A percentile compares a stretch with the other conserved stretches of the same genome.
Evolutionary conservation across 441 rosid genomes (phyloP).

Genomic region (Mallotus japonicus): DNA sequence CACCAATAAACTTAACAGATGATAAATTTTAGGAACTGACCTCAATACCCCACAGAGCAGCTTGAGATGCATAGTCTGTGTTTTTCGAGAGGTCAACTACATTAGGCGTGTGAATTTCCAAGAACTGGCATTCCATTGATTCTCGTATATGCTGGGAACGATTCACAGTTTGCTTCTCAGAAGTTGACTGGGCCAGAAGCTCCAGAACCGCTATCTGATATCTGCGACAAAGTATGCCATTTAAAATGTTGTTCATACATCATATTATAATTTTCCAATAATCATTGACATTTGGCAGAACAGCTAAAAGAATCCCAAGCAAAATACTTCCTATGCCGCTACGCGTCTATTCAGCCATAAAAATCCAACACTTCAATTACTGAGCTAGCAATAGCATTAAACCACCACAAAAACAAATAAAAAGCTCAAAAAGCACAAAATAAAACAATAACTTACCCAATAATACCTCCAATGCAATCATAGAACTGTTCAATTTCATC

Average conservation of each 20-base stretch:
- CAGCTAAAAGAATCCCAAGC: too few relatives aligned
- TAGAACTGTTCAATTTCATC: slow-evolving; percentile 69
- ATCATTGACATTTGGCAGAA: too few relatives aligned
- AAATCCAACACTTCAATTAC: too few relatives aligned
- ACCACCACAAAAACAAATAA: background rate
- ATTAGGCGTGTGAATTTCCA: slow-evolving; percentile 70
- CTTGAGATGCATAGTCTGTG: slow-evolving; percentile 78
- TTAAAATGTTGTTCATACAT: background rate
- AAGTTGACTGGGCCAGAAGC: slow-evolving; percentile 62
- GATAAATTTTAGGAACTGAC: slow-evolving; percentile 40
- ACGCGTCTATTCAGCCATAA: too few relatives aligned
- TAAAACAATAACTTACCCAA: slow-evolving; percentile 52
- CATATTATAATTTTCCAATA: background rate
- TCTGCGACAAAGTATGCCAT: slow-evolving; percentile 41
- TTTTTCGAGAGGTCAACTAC: slow-evolving; percentile 71
- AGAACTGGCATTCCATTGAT: slow-evolving; percentile 50
- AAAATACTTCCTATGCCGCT: too few relatives aligned
- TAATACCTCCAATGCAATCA: slow-evolving; percentile 89
- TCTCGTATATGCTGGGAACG: slow-evolving; percentile 44
- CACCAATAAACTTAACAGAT: background rate
- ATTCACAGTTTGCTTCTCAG: slow-evolving; percentile 40
- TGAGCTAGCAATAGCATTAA: background rate
- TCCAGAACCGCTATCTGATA: slow-evolving; percentile 82
- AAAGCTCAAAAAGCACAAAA: background rate
- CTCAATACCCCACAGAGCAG: slow-evolving; percentile 93